Evolutionary conservation across 148 eudicot genomes (phyloP), one percentile per base, ranked within the genome.

Genomic region (Pharnaceum exiguum): DNA sequence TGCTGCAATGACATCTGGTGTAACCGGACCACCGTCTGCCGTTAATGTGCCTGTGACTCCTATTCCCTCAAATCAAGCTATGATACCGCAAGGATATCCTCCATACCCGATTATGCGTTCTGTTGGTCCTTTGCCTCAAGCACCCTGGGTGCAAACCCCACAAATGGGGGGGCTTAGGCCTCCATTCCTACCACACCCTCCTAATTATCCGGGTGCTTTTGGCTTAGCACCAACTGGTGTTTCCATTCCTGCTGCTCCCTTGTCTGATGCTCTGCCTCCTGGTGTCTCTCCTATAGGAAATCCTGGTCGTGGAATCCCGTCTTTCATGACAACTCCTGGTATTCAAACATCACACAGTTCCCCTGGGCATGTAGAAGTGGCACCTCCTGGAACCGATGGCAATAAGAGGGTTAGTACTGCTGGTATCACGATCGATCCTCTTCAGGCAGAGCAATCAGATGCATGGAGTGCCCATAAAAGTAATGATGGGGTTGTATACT

Each of bases 381-480:
- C 69, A 55, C 86, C 82, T 59, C 93, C 96, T 24, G 91, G 95
- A 75, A 79, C 72, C 47, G 94, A 76, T 55, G 68, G 59, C 45
- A 50, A 45, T 38, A 77, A 81, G 46, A 76, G 62, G 61, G 68
- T 44, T 45, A 75, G 45, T 69, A 60, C 42, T 69, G 67, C 51
- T 52, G 72, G 72, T 48, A 51, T 45, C 45, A 72, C 67, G 39
- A 67, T 64, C 39, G 75, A 55, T 38, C 36, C 63, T 65, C 63
- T 60, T 18, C 37, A 55, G 24, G 70, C 55, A 60, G 77, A 86
- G 19, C 80, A 75, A 35, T 32, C 64, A 2, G 89, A 93, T 57
- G 82, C 85, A 18, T 94, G 99, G 99, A 86, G 95, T 42, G 95
- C 95, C 21, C 99, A 94, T 69, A 75, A 85, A 70, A 86, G 87